A percentile compares a stretch with the other conserved stretches of the same genome.
These are phyloP conservation scores for Vitis hybrid DNA, from an alignment of 177 flowering plant species.

Conservation along the genomic window DNA sequence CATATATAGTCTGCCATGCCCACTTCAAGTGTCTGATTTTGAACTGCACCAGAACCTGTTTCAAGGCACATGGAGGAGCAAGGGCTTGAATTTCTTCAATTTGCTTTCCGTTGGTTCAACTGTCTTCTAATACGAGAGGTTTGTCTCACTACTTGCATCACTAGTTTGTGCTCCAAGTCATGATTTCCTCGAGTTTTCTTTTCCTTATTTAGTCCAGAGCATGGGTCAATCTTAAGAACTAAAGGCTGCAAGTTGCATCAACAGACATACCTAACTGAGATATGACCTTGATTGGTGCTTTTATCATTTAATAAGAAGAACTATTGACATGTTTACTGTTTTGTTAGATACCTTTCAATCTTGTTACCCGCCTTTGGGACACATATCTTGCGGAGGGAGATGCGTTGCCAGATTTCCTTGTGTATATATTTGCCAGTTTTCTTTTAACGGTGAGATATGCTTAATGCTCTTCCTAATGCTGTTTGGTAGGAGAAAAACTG, in stretches of 20 bases:
- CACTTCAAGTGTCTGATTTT: constrained; percentile 8
- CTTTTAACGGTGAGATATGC: constrained; percentile 73
- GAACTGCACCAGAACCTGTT: constrained; percentile 72
- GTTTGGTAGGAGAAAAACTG: too few relatives aligned
- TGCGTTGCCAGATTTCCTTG: constrained; percentile 96
- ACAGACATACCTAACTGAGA: neutral
- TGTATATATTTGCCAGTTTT: constrained; percentile 94
- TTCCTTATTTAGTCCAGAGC: too few relatives aligned
- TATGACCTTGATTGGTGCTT: neutral
- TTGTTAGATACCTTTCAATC: constrained; percentile 83
- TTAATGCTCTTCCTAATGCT: too few relatives aligned
- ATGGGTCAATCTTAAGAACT: too few relatives aligned
- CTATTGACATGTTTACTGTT: constrained; percentile 15
- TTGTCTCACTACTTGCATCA: constrained; percentile 7
- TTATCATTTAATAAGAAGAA: constrained; percentile 7
- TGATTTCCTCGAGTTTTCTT: too few relatives aligned
- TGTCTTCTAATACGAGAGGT: constrained; percentile 99
- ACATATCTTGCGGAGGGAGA: constrained; percentile 99
- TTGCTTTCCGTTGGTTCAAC: constrained; percentile 99
- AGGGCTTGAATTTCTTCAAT: constrained; percentile 96
- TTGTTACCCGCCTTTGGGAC: constrained; percentile 98
- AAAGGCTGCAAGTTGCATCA: too few relatives aligned
- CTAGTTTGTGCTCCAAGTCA: too few relatives aligned
- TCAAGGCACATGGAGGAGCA: constrained; percentile 96
- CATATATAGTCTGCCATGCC: neutral